These are phyloP conservation scores for Manihot esculenta DNA, from an alignment of 441 rosid genomes.

Conservation along the genomic window DNA sequence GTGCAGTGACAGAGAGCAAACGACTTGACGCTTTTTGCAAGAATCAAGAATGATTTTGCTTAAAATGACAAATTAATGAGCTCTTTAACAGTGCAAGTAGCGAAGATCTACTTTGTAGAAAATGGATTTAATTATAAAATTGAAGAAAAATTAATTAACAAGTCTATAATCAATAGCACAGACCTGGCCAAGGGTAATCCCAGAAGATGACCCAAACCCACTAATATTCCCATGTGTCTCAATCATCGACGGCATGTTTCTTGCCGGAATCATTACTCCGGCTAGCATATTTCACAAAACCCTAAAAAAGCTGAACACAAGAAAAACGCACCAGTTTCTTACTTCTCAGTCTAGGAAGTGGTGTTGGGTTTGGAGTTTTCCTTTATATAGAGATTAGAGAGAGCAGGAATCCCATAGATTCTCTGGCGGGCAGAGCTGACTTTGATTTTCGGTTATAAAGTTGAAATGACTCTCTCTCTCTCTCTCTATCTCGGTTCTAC, in stretches of 20 bases:
- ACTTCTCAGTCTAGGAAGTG: not conserved
- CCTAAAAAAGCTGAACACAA: constrained; percentile 14
- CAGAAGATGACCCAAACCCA: constrained; percentile 51
- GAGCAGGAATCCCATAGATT: constrained; percentile 17
- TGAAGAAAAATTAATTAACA: not conserved
- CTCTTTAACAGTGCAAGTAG: constrained; percentile 11
- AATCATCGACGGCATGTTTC: constrained; percentile 50
- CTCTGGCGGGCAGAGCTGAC: constrained; percentile 28
- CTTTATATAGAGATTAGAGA: constrained; percentile 1
- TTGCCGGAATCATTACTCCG: constrained; percentile 58
- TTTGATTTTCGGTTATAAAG: constrained; percentile 23
- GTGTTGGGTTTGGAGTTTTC: constrained; percentile 6
- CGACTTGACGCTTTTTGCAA: constrained; percentile 34
- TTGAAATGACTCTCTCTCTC: constrained; percentile 10
- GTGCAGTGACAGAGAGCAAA: constrained; percentile 1
- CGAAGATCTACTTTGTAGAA: constrained; percentile 10
- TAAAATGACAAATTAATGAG: constrained; percentile 25
- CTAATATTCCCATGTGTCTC: constrained; percentile 35
- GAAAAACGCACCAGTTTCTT: not conserved
- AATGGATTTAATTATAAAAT: constrained; percentile 1
- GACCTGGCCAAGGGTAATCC: constrained; percentile 50
- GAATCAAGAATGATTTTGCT: constrained; percentile 54
- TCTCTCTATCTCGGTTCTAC: not conserved
- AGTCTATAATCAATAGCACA: constrained; percentile 3
- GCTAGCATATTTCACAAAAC: constrained; percentile 46